These are phyloP conservation scores for Penicillium malachiteum DNA, from an alignment of 495 filamentous ascomycete species.

Conservation along the genomic window DNA sequence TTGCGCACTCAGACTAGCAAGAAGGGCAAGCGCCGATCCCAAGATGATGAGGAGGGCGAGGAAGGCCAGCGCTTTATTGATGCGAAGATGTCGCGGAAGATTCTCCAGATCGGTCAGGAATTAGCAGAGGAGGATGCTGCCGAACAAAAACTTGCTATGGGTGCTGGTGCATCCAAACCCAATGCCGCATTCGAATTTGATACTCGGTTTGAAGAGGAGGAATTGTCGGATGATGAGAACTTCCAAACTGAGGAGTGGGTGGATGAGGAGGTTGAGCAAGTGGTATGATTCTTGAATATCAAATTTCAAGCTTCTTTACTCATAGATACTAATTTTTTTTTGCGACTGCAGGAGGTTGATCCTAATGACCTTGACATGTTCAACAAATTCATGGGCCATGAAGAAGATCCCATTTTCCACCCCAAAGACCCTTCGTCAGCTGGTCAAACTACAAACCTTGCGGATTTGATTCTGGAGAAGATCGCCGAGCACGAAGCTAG, in stretches of 20 bases:
- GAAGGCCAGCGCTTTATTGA: slow-evolving; percentile 74
- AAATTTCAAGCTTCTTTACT: background rate
- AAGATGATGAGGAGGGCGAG: slow-evolving; percentile 56
- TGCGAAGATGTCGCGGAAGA: slow-evolving; percentile 80
- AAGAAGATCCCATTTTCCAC: slow-evolving; percentile 49
- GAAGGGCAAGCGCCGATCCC: slow-evolving; percentile 55
- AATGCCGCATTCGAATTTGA: slow-evolving; percentile 68
- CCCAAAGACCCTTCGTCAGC: slow-evolving; percentile 46
- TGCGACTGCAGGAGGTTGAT: slow-evolving; percentile 64
- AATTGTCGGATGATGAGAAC: slow-evolving; percentile 57
- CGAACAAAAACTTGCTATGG: slow-evolving; percentile 39
- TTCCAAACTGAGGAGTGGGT: slow-evolving; percentile 56
- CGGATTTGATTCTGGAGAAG: slow-evolving; percentile 88
- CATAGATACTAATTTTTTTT: slow-evolving; percentile 13
- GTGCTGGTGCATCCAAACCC: slow-evolving; percentile 26
- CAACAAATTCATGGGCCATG: slow-evolving; percentile 73
- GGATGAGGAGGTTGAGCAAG: slow-evolving; percentile 69
- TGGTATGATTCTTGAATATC: slow-evolving; percentile 41
- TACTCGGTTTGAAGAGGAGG: slow-evolving; percentile 55
- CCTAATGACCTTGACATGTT: slow-evolving; percentile 88
- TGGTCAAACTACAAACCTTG: slow-evolving; percentile 70
- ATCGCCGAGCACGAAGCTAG: slow-evolving; percentile 89
- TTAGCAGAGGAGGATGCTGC: slow-evolving; percentile 72
- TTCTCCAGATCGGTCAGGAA: slow-evolving; percentile 81
- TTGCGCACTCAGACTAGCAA: slow-evolving; percentile 53